These are phyloP conservation scores for Delphinella strobiligena DNA, from an alignment of 2,329 filamentous ascomycete species.

Conservation along the genomic window DNA sequence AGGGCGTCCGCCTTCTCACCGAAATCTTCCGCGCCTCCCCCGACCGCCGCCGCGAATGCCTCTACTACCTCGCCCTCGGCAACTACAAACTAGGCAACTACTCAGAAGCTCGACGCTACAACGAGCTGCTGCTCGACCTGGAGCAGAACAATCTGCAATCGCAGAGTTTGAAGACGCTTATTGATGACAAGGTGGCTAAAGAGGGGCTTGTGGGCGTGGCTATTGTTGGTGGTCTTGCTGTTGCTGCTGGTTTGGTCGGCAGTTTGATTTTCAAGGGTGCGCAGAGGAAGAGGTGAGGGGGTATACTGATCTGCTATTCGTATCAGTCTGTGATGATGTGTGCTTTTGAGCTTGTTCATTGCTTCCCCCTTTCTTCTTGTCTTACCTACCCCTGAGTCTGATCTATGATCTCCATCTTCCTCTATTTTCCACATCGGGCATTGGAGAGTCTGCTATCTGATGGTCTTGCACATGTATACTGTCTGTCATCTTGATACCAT, in stretches of 20 bases:
- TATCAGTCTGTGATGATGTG: too few species aligned
- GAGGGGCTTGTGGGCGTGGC: constrained; percentile 89
- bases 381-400: too few species aligned
- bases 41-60: constrained; percentile 89
- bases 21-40: constrained; percentile 93
- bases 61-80: constrained; percentile 93
- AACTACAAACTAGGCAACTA: constrained; percentile 99
- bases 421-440: too few species aligned
- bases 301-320: too few species aligned
- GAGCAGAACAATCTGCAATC: constrained; percentile 89
- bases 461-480: too few species aligned
- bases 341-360: too few species aligned
- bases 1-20: constrained; percentile 82
- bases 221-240: constrained; percentile 83
- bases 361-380: too few species aligned
- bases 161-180: constrained; percentile 69
- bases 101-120: constrained; percentile 85
- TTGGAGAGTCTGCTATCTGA: too few species aligned
- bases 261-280: constrained; percentile 72
- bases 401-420: too few species aligned
- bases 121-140: constrained; percentile 80
- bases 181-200: constrained; percentile 92
- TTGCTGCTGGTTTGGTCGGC: constrained; percentile 86
- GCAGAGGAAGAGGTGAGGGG: constrained; percentile 41
- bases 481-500: too few species aligned